phyloP scores from a whole-genome alignment of 2,329 filamentous ascomycete genomes.

The Sporothrix schenckii region DNA sequence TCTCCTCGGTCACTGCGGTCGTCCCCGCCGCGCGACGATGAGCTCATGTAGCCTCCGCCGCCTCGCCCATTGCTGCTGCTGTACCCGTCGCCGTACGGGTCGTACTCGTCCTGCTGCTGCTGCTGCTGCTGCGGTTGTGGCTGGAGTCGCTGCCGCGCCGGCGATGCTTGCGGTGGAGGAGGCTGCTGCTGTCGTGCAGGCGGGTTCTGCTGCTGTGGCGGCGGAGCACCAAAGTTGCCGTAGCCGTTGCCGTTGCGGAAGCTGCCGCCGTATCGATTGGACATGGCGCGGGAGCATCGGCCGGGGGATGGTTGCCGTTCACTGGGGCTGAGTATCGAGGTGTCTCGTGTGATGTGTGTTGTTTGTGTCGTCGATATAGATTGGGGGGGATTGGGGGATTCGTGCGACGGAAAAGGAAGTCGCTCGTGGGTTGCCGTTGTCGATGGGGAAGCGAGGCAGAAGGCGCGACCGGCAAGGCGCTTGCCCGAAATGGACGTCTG shows the following conservation, averaged over 20 bases:
- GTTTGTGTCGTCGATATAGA: neutral
- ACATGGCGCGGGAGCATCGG: conserved; percentile 45
- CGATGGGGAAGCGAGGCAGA: conserved; percentile 6
- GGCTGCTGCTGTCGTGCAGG: conserved; percentile 21
- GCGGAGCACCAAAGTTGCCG: conserved; percentile 48
- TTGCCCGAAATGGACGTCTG: conserved; percentile 15
- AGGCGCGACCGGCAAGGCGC: conserved; percentile 14
- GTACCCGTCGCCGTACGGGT: conserved; percentile 54
- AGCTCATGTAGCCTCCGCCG: conserved; percentile 35
- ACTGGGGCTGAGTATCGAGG: no score
- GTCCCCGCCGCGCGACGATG: conserved; percentile 25
- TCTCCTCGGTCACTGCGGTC: conserved; percentile 2
- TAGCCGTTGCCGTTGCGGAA: conserved; percentile 52
- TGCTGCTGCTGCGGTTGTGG: conserved; percentile 7
- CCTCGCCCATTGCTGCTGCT: conserved; percentile 47
- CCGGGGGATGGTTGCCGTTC: neutral
- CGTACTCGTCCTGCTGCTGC: conserved; percentile 51
- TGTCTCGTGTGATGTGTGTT: neutral
- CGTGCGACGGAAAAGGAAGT: conserved; percentile 16
- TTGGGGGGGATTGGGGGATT: neutral
- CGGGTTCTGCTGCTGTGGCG: conserved; percentile 29
- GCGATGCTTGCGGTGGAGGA: conserved; percentile 3
- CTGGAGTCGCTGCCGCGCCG: conserved; percentile 30
- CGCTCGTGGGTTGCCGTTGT: neutral
- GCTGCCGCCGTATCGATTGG: conserved; percentile 55